Evolutionary conservation across 1,284 basidiomycete species (phyloP).

Genomic region (Tetrapyrgos nigripes): DNA sequence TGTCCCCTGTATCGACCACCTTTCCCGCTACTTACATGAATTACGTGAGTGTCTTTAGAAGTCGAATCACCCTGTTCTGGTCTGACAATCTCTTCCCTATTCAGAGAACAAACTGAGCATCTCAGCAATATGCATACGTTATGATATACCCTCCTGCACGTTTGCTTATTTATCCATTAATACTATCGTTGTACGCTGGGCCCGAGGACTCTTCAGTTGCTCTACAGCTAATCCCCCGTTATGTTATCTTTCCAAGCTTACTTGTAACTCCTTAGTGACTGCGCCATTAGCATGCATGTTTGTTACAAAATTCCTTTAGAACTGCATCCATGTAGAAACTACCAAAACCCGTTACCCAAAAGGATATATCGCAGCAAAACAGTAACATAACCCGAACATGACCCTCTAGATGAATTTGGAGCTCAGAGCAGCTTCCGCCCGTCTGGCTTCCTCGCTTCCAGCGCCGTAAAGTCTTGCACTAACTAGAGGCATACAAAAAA

Average conservation of each 20-base stretch:
- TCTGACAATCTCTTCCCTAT: background rate
- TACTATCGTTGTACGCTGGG: background rate
- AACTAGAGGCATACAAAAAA: slow-evolving; percentile 37
- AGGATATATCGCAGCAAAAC: background rate
- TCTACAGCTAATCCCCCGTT: background rate
- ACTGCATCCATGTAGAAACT: slow-evolving; percentile 4
- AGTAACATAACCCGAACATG: too few relatives aligned
- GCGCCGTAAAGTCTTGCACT: slow-evolving; percentile 51
- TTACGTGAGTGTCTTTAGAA: background rate
- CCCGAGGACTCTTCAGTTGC: background rate
- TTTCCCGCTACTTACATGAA: slow-evolving; percentile 4
- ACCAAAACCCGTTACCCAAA: background rate
- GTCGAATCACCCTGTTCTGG: background rate
- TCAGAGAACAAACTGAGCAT: background rate
- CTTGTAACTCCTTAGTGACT: background rate
- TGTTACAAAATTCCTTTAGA: slow-evolving; percentile 1
- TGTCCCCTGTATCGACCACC: slow-evolving; percentile 1
- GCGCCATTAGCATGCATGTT: background rate
- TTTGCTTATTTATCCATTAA: background rate
- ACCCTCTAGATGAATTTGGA: slow-evolving; percentile 48
- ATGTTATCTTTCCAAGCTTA: background rate
- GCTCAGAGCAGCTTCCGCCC: slow-evolving; percentile 54
- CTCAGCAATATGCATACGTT: background rate
- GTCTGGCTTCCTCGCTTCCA: slow-evolving; percentile 52
- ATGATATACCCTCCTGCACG: background rate